Conservation (phyloP, 768 basidiomycete genomes). For the Lactarius vividus region DNA sequence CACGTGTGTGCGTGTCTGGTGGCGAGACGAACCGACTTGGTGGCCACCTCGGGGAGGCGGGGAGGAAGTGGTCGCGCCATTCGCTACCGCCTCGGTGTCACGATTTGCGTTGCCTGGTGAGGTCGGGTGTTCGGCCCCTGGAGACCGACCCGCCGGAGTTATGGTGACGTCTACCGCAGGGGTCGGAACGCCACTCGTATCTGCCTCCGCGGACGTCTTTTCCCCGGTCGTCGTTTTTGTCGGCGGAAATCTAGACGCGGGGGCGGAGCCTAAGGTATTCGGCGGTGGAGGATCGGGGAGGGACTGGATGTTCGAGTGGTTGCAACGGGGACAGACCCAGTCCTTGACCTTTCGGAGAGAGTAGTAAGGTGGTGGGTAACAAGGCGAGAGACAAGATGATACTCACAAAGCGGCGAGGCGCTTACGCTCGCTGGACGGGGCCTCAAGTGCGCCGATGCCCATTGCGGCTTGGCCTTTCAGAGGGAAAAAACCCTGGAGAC, state of each 20-base stretch:
- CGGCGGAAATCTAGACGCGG: neutral
- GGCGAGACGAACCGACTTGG: slow-evolving; percentile 8
- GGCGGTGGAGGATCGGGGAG: slow-evolving; percentile 59
- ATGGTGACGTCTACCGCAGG: neutral
- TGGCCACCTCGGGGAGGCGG: neutral
- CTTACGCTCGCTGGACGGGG: slow-evolving; percentile 69
- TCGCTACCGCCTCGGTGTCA: neutral
- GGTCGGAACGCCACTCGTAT: neutral
- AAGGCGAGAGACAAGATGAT: neutral
- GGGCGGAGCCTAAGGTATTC: neutral
- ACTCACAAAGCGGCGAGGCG: slow-evolving; percentile 74
- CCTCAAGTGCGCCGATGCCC: slow-evolving; percentile 85
- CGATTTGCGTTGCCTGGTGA: neutral
- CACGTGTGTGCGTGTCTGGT: neutral
- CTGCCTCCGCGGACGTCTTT: neutral
- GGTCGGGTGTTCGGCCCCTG: neutral
- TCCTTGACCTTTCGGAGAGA: slow-evolving; percentile 56
- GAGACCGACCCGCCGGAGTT: neutral
- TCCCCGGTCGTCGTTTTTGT: neutral
- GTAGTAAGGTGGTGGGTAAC: neutral
- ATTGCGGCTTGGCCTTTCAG: slow-evolving; percentile 83
- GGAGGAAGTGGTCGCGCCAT: neutral
- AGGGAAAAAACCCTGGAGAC: slow-evolving; percentile 86
- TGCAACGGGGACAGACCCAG: slow-evolving; percentile 77
- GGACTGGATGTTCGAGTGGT: slow-evolving; percentile 60